These are phyloP conservation scores for Sugiyamaella valdiviana DNA, from an alignment of 805 yeast genomes.

Conservation along the genomic window DNA sequence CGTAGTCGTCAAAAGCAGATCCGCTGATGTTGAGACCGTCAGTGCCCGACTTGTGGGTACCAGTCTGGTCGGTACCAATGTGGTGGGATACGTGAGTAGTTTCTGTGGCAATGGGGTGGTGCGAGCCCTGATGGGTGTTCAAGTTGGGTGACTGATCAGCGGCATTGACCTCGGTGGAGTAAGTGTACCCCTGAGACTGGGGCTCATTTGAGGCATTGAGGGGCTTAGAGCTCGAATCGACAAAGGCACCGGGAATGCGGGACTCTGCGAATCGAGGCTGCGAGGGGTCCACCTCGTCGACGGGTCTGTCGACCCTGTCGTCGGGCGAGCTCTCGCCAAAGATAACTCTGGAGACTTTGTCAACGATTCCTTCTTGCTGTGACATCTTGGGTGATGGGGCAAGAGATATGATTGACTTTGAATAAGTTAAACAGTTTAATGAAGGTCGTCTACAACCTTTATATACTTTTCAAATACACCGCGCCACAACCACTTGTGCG, in stretches of 20 bases:
- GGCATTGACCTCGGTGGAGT: neutral
- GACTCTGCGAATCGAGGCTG: neutral
- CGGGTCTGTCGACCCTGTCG: neutral
- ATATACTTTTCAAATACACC: neutral
- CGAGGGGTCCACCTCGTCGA: neutral
- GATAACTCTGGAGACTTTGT: constrained; percentile 8
- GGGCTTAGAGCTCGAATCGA: too few species aligned
- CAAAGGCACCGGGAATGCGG: neutral
- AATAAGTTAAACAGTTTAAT: neutral
- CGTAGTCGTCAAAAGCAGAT: neutral
- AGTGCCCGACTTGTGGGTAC: too few species aligned
- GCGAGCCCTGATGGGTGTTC: neutral
- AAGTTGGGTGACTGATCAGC: neutral
- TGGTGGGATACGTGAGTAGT: neutral
- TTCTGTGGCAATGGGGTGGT: neutral
- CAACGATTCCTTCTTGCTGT: constrained; percentile 2
- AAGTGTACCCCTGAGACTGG: neutral
- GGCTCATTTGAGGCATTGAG: neutral
- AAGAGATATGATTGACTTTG: too few species aligned
- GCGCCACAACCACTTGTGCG: neutral
- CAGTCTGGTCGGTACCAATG: too few species aligned
- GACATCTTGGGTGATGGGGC: too few species aligned
- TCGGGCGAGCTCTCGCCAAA: constrained; percentile 2
- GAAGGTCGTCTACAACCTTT: neutral
- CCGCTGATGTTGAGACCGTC: too few species aligned